These are phyloP conservation scores for Aspergillus glaucus DNA, from an alignment of 2,329 filamentous ascomycete genomes.

Conservation along the genomic window DNA sequence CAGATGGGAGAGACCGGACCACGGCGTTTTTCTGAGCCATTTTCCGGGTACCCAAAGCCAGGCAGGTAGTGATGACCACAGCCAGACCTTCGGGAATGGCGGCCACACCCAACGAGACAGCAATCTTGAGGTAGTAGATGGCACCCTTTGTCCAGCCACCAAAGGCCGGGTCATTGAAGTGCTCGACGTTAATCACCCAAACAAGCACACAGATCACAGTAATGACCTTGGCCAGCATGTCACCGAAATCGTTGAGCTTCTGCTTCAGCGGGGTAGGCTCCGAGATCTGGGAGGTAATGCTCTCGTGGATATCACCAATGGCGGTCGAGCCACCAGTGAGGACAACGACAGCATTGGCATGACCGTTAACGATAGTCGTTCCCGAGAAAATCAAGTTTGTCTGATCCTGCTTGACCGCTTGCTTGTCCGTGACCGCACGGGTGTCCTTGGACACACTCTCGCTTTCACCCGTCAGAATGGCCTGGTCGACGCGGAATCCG, in stretches of 20 bases:
- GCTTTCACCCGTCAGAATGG: conserved; percentile 93
- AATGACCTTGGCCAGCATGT: conserved; percentile 93
- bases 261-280: conserved; percentile 96
- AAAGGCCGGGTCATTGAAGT: conserved; percentile 92
- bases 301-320: conserved; percentile 98
- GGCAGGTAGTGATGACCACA: conserved; percentile 97
- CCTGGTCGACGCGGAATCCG: conserved; percentile 93
- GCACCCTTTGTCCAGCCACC: conserved; percentile 93
- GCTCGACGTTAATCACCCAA: conserved; percentile 96
- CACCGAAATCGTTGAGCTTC: conserved; percentile 97
- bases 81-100: conserved; percentile 96
- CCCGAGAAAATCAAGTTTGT: conserved; percentile 97
- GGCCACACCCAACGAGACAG: conserved; percentile 93
- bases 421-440: conserved; percentile 61
- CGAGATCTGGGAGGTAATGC: conserved; percentile 95
- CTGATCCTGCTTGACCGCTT: conserved; percentile 95
- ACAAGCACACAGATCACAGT: conserved; percentile 94
- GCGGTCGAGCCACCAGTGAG: conserved; percentile 85
- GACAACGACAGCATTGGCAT: conserved; percentile 84
- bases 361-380: conserved; percentile 91
- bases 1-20: conserved; percentile 89
- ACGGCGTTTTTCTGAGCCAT: conserved; percentile 99
- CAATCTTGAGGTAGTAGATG: conserved; percentile 99
- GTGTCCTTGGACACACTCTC: conserved; percentile 90
- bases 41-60: conserved; percentile 91